Conservation (phyloP, 768 basidiomycete species). For the Favolaschia claudopus region DNA sequence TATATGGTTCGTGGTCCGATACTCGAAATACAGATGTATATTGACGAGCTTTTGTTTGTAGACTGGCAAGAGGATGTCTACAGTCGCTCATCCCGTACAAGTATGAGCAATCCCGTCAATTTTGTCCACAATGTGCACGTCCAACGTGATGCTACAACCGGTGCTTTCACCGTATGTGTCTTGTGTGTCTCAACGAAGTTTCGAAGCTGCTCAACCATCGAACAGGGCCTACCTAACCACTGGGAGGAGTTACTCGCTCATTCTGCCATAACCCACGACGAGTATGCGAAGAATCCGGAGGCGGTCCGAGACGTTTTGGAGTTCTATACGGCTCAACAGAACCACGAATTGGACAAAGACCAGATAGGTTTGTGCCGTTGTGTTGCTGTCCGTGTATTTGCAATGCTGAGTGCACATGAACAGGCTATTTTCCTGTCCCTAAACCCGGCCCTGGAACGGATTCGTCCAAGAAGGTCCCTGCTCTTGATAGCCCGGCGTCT, state of each 20-base stretch:
- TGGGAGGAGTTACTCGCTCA: slow-evolving; percentile 98
- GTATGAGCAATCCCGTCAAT: slow-evolving; percentile 93
- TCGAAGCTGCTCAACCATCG: slow-evolving; percentile 5
- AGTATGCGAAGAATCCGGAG: slow-evolving; percentile 96
- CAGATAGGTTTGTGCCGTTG: slow-evolving; percentile 11
- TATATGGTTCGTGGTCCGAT: slow-evolving; percentile 63
- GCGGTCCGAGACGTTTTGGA: slow-evolving; percentile 97
- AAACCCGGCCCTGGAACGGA: no score
- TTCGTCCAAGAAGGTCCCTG: no score
- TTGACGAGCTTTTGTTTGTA: not conserved
- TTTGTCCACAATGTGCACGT: slow-evolving; percentile 99
- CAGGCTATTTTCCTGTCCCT: no score
- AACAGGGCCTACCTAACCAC: slow-evolving; percentile 93
- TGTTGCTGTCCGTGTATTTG: slow-evolving; percentile 33
- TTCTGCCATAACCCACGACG: slow-evolving; percentile 96
- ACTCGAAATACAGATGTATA: not conserved
- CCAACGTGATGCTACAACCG: slow-evolving; percentile 92
- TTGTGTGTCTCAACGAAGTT: not conserved
- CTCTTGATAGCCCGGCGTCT: no score
- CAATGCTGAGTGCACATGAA: no score
- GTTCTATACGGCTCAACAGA: slow-evolving; percentile 98
- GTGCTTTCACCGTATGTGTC: slow-evolving; percentile 87
- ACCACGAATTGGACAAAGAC: slow-evolving; percentile 45
- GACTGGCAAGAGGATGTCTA: slow-evolving; percentile 98
- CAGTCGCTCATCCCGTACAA: slow-evolving; percentile 89